Evolutionary conservation across 2,329 filamentous ascomycete species (phyloP).

Genomic region (Herpomyces periplanetae): DNA sequence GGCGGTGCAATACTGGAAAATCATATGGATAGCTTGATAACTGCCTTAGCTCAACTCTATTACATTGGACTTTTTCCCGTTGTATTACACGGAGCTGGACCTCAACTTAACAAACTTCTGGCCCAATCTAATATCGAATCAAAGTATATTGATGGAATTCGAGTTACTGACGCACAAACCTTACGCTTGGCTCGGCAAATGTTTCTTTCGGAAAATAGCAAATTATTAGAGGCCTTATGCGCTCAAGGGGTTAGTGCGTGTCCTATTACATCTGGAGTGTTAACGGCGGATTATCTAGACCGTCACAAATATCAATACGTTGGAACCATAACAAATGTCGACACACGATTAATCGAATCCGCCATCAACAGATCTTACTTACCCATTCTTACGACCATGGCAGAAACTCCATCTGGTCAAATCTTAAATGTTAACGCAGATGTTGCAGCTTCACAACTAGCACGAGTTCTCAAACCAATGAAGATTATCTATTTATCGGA

Average conservation of each 20-base stretch:
- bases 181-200: constrained; percentile 58
- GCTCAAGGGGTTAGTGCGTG: constrained; percentile 56
- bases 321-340: constrained; percentile 71
- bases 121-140: constrained; percentile 72
- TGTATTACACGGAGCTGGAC: constrained; percentile 74
- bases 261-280: constrained; percentile 57
- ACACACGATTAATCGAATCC: constrained; percentile 56
- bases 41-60: constrained; percentile 59
- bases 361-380: constrained; percentile 68
- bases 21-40: constrained; percentile 60
- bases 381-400: constrained; percentile 80
- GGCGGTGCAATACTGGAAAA: constrained; percentile 84
- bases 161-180: constrained; percentile 81
- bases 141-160: constrained; percentile 78
- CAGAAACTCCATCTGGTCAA: constrained; percentile 59
- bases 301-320: constrained; percentile 87
- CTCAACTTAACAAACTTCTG: constrained; percentile 66
- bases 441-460: constrained; percentile 70
- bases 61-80: constrained; percentile 80
- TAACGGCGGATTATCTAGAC: constrained; percentile 73
- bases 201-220: constrained; percentile 79
- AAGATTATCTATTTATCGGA: constrained; percentile 98
- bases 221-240: constrained; percentile 59
- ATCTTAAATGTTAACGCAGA: constrained; percentile 93
- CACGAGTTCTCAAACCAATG: constrained; percentile 48